Evolutionary conservation across 495 filamentous ascomycete species (phyloP), one percentile per base, ranked within the genome.

Genomic region (Penicillium robsamsonii): DNA sequence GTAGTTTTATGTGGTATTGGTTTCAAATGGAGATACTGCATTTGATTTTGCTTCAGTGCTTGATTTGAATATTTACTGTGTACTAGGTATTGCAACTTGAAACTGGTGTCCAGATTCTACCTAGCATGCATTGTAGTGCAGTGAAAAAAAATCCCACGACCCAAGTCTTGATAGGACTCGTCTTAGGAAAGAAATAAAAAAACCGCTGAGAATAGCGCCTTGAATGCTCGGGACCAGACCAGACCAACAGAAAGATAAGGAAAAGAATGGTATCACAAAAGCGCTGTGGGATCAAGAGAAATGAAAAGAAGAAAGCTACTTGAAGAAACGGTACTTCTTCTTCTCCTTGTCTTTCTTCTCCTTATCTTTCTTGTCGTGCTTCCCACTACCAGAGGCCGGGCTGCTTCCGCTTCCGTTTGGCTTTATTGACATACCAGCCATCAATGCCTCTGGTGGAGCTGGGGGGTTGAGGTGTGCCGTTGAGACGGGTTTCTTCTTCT

Each of bases 301-400:
- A 27, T 20, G 24, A 24, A 20, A 11, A 18, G 41, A 38, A 44
- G 27, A 30, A 45, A 37, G 42, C 55, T 82, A 83, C 43, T 86
- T 80, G 71, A 92, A 90, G 66, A 95, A 89, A 64, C 87, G 84
- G 62, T 86, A 81, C 67, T 87, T 89, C 77, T 90, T 91, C 72
- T 90, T 86, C 71, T 68, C 64, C 29, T 76, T 72, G 29, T 76
- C 68, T 46, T 76, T 74, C 61, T 79, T 77, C 43, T 75, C 67
- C 56, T 81, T 80, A 41, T 76, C 76, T 24, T 69, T 67, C 56
- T 67, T 74, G 29, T 62, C 60, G 0, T 55, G 52, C 44, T 74
- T 74, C 18, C 68, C 64, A 51, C 65, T 60, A 0, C 66, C 51
- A 8, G 69, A 58, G 12, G 56, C 45, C 4, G 51, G 67, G 48